Conservation (phyloP, 2,329 filamentous ascomycete species). For the Taxawa tesnikishii region DNA sequence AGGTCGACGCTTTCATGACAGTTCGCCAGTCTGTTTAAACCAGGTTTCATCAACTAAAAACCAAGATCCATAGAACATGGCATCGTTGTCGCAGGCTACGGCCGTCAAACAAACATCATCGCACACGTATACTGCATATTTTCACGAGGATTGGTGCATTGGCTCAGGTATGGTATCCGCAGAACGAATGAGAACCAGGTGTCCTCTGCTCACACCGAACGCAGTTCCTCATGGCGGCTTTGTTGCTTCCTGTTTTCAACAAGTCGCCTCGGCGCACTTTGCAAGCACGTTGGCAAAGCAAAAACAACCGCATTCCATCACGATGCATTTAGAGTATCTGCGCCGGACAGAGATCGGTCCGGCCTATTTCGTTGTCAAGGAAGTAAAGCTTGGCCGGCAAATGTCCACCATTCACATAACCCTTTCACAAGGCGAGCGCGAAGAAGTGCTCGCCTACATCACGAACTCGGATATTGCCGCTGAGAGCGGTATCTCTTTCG, state of each 20-base stretch:
- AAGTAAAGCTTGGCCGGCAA: constrained; percentile 53
- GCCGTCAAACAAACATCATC: constrained; percentile 35
- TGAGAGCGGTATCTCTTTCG: constrained; percentile 45
- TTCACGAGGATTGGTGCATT: constrained; percentile 51
- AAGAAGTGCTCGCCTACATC: constrained; percentile 52
- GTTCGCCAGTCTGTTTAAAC: too few relatives aligned
- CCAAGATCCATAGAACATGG: constrained; percentile 14
- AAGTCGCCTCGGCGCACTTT: constrained; percentile 48
- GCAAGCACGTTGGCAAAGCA: constrained; percentile 42
- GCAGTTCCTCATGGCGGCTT: constrained; percentile 61
- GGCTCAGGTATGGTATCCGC: constrained; percentile 50
- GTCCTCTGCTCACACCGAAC: not conserved
- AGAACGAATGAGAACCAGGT: too few relatives aligned
- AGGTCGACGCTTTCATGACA: too few relatives aligned
- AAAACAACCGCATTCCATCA: constrained; percentile 50
- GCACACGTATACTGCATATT: constrained; percentile 45
- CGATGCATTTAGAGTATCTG: constrained; percentile 53
- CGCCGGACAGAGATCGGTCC: constrained; percentile 48
- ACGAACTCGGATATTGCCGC: constrained; percentile 50
- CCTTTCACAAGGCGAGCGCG: constrained; percentile 36
- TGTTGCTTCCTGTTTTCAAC: constrained; percentile 50
- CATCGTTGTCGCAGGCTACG: constrained; percentile 35
- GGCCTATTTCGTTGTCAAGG: constrained; percentile 44
- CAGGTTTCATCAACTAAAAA: too few relatives aligned
- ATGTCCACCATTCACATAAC: constrained; percentile 52